phyloP scores from a whole-genome alignment of 1,139 yeast genomes.

The Candida labiduridarum region DNA sequence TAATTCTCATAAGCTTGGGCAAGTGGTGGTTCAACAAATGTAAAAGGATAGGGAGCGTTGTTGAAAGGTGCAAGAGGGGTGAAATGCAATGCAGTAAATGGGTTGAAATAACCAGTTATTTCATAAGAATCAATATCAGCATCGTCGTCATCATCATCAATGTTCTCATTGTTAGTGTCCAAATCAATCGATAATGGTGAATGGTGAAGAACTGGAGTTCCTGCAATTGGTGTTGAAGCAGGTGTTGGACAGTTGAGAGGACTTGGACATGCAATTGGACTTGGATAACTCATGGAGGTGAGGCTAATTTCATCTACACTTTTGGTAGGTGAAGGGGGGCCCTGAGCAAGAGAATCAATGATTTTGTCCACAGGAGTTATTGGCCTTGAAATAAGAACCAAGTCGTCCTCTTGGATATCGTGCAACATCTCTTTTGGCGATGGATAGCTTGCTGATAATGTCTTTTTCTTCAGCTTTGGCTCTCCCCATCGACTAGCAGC shows the following conservation, averaged over 20 bases:
- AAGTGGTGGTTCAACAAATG: constrained; percentile 1
- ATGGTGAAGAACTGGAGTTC: neutral
- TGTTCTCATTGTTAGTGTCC: neutral
- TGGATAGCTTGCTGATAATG: neutral
- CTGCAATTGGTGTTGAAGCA: neutral
- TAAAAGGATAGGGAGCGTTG: constrained; percentile 8
- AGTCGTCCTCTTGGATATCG: neutral
- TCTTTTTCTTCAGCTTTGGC: neutral
- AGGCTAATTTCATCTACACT: neutral
- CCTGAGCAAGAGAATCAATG: constrained; percentile 1
- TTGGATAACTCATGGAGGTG: neutral
- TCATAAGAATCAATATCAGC: neutral
- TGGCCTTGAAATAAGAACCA: neutral
- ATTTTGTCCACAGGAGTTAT: constrained; percentile 3
- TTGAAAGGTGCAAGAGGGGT: constrained; percentile 9
- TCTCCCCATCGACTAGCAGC: neutral
- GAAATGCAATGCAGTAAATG: constrained; percentile 5
- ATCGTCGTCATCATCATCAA: neutral
- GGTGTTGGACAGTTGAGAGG: constrained; percentile 1
- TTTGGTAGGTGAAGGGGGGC: constrained; percentile 1
- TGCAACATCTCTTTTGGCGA: constrained; percentile 1
- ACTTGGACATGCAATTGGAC: neutral
- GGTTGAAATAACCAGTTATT: constrained; percentile 10
- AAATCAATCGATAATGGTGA: neutral
- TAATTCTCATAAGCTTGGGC: neutral